Evolutionary conservation across 495 filamentous ascomycete species (phyloP).

Genomic region (Aspergillus coremiiformis): DNA sequence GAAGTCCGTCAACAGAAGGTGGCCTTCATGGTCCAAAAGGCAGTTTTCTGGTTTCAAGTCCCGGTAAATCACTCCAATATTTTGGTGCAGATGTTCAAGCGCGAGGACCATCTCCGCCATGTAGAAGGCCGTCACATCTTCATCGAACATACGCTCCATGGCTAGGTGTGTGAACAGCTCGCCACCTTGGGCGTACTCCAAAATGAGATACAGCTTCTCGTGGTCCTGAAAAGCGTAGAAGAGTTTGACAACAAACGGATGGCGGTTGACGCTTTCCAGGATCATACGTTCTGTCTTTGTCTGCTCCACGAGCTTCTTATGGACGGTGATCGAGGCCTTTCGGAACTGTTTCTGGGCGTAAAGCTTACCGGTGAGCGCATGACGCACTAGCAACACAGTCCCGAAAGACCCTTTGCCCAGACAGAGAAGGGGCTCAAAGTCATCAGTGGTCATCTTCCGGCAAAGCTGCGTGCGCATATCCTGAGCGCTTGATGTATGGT

Average conservation of each 20-base stretch:
- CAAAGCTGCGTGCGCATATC: constrained; percentile 38
- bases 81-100: constrained; percentile 83
- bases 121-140: constrained; percentile 86
- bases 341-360: constrained; percentile 98
- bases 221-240: constrained; percentile 98
- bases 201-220: constrained; percentile 93
- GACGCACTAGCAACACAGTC: constrained; percentile 86
- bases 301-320: constrained; percentile 90
- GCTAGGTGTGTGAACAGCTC: constrained; percentile 88
- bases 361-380: constrained; percentile 74
- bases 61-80: constrained; percentile 88
- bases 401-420: constrained; percentile 94
- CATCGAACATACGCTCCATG: constrained; percentile 84
- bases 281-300: constrained; percentile 94
- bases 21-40: constrained; percentile 82
- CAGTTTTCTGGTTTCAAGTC: constrained; percentile 98
- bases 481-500: constrained; percentile 12
- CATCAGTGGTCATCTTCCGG: constrained; percentile 83
- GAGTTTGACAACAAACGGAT: constrained; percentile 94
- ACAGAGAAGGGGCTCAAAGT: constrained; percentile 90
- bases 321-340: constrained; percentile 85
- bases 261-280: constrained; percentile 87
- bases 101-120: constrained; percentile 97
- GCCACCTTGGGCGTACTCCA: constrained; percentile 96
- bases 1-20: constrained; percentile 93